Evolutionary conservation across 495 filamentous ascomycete species (phyloP).

Genomic region (Cudoniella acicularis): DNA sequence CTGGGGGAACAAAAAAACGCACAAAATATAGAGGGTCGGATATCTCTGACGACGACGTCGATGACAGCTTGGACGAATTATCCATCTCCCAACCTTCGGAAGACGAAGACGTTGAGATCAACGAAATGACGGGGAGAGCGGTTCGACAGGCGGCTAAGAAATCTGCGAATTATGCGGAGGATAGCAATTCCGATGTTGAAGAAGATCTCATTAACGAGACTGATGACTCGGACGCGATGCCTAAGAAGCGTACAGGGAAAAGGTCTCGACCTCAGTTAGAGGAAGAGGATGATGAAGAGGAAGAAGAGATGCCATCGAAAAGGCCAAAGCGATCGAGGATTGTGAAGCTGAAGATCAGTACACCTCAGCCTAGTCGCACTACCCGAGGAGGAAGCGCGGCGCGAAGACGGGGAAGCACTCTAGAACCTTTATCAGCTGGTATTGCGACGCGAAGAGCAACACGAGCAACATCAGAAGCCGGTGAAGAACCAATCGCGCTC

Average conservation of each 20-base stretch:
- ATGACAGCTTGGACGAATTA: constrained; percentile 55
- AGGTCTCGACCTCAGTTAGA: constrained; percentile 18
- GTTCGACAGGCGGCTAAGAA: constrained; percentile 30
- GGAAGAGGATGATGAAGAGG: constrained; percentile 26
- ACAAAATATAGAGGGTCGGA: constrained; percentile 56
- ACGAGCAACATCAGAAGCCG: constrained; percentile 35
- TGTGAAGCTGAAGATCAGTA: constrained; percentile 31
- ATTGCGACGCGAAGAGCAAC: constrained; percentile 17
- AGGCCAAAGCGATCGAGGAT: constrained; percentile 24
- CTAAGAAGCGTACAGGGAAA: constrained; percentile 15
- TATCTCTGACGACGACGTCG: constrained; percentile 62
- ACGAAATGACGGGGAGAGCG: constrained; percentile 26
- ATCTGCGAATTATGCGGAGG: constrained; percentile 38
- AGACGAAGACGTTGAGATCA: constrained; percentile 60
- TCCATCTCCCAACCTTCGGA: constrained; percentile 56
- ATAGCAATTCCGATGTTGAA: constrained; percentile 19
- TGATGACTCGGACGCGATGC: constrained; percentile 20
- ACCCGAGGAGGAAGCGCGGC: constrained; percentile 42
- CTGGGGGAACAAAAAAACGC: constrained; percentile 45
- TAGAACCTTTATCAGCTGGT: constrained; percentile 22
- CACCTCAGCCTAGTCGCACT: constrained; percentile 25
- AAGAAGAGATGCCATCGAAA: background rate
- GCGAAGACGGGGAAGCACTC: constrained; percentile 12
- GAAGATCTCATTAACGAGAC: constrained; percentile 26
- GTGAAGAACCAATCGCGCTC: constrained; percentile 59